These are phyloP conservation scores for Penicillium angulare DNA, from an alignment of 495 filamentous ascomycete genomes.

Conservation along the genomic window DNA sequence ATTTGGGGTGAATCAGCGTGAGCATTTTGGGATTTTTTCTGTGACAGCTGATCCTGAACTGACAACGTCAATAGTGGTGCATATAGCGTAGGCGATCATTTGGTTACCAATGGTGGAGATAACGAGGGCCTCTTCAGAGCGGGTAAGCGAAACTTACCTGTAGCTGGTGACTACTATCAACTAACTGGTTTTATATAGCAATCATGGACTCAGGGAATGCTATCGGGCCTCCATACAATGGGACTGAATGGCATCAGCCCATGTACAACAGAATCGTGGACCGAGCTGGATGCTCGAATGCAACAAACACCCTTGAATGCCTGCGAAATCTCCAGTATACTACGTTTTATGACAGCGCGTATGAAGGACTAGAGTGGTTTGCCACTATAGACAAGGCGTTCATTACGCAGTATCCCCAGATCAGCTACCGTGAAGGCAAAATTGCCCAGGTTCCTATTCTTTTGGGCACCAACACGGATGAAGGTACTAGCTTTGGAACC, in stretches of 20 bases:
- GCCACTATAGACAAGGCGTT: slow-evolving; percentile 52
- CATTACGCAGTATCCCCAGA: slow-evolving; percentile 41
- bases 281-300: slow-evolving; percentile 46
- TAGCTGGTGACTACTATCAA: not conserved
- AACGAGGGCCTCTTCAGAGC: slow-evolving; percentile 39
- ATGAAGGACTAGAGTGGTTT: slow-evolving; percentile 37
- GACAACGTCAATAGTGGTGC: slow-evolving; percentile 23
- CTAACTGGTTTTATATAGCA: slow-evolving; percentile 27
- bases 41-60: not conserved
- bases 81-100: slow-evolving; percentile 37
- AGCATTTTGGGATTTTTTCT: slow-evolving; percentile 3
- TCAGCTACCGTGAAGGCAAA: slow-evolving; percentile 30
- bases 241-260: slow-evolving; percentile 41
- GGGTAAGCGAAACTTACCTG: slow-evolving; percentile 17
- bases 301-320: slow-evolving; percentile 60
- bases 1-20: slow-evolving; percentile 71
- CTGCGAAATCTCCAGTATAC: slow-evolving; percentile 57
- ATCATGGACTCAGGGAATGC: slow-evolving; percentile 69
- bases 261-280: slow-evolving; percentile 40
- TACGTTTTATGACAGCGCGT: slow-evolving; percentile 54
- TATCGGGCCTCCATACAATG: slow-evolving; percentile 38
- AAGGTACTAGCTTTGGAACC: slow-evolving; percentile 48
- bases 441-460: slow-evolving; percentile 46
- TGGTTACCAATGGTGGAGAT: slow-evolving; percentile 33
- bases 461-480: slow-evolving; percentile 47